Evolutionary conservation across 805 yeast genomes (phyloP), one percentile per base, ranked within the genome.

Genomic region (Deakozyma indianensis): DNA sequence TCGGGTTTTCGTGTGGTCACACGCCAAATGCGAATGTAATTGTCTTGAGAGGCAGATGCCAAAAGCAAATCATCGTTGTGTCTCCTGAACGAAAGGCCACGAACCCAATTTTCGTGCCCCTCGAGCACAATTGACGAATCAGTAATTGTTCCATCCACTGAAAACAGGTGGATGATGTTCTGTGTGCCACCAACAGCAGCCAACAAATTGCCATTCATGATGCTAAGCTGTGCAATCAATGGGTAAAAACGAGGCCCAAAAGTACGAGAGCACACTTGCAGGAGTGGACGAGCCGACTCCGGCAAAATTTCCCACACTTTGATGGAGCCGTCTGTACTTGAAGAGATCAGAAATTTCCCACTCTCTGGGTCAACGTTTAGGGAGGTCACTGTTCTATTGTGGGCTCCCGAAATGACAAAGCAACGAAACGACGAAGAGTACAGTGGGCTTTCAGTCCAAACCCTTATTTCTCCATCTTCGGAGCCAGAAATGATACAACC

Each of bases 51-150:
- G 0, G 95, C 97, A 46, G 83, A 76, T 3, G 97, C 97, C 23
- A 92, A 66, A 2, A 84, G 58, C 53, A 71, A 76, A 48, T 75
- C 78, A 4, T 67, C 68, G 0, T 62, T 60, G 18, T 65, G 69
- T 47, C 70, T 62, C 29, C 72, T 75, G 56, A 85, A 75, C 1
- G 78, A 71, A 24, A 92, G 63, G 14, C 85, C 71, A 57, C 83
- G 82, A 43, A 92, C 75, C 99, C 99, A 92, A 62, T 88, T 96
- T 62, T 92, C 98, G 60, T 92, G 98, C 3, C 99, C 98, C 23
- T 78, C 71, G 27, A 92, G 62, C 5, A 65, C 65, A 1, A 45
- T 43, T 4, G 38, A 7, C 11, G 38, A 32, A 25, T 7, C 7
- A 9, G 28, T 14, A 14, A 7, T 14, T 7, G 7, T 25, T 32